Evolutionary conservation across 805 yeast genomes (phyloP).

Genomic region (Yueomyces sinensis): DNA sequence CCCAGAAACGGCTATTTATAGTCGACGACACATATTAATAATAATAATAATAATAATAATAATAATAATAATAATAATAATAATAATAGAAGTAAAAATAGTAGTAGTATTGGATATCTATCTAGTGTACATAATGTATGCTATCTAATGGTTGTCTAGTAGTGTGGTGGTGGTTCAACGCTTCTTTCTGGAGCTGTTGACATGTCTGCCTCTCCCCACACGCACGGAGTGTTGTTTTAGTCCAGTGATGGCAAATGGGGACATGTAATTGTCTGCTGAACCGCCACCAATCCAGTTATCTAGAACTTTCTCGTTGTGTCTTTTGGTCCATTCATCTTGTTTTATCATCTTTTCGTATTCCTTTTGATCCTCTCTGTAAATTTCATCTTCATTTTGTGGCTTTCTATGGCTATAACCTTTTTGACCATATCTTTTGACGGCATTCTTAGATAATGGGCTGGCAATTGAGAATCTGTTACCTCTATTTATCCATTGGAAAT

Average conservation of each 20-base stretch:
- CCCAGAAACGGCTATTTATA: no score
- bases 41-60: no score
- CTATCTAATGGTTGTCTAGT: no score
- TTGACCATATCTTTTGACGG: constrained; percentile 60
- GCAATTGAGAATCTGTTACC: constrained; percentile 77
- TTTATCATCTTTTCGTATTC: constrained; percentile 83
- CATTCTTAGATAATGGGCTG: constrained; percentile 73
- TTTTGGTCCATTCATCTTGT: constrained; percentile 75
- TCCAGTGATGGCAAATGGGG: constrained; percentile 74
- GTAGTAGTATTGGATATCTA: no score
- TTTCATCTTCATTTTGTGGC: constrained; percentile 35
- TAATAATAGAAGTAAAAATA: no score
- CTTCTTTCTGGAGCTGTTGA: constrained; percentile 47
- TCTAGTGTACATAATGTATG: no score
- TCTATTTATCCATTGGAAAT: constrained; percentile 86
- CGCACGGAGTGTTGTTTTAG: constrained; percentile 50
- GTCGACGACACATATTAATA: no score
- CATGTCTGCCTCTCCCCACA: constrained; percentile 77
- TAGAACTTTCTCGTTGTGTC: constrained; percentile 73
- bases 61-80: no score
- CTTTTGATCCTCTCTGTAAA: constrained; percentile 84
- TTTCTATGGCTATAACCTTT: constrained; percentile 69
- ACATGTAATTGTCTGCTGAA: constrained; percentile 65
- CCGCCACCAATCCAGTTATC: constrained; percentile 87
- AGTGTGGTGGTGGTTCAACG: no score